Conservation (phyloP, 345 rosid genomes). For the Cardamine resedifolia region DNA sequence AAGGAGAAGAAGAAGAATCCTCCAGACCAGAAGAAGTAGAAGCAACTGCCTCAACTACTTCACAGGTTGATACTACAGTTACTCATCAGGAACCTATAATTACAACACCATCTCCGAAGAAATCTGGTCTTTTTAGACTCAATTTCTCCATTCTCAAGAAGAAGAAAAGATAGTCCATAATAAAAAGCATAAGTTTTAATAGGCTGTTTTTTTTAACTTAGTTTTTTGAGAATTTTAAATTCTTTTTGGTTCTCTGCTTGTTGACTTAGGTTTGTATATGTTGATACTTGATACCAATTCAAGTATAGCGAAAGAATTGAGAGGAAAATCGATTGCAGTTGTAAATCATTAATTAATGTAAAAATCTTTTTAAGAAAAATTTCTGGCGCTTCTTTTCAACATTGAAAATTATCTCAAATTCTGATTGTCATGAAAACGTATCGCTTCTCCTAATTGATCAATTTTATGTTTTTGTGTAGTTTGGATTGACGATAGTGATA, state of each 20-base stretch:
- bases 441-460: neutral
- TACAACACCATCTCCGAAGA: conserved; percentile 40
- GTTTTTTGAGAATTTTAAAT: neutral
- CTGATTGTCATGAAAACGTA: neutral
- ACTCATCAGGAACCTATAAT: neutral
- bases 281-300: conserved; percentile 19
- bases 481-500: neutral
- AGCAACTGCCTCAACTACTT: conserved; percentile 1
- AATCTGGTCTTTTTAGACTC: conserved; percentile 41
- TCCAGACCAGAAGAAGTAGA: conserved; percentile 33
- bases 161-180: conserved; percentile 47
- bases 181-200: neutral
- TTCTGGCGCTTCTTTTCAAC: neutral
- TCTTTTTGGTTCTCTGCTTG: conserved; percentile 6
- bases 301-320: neutral
- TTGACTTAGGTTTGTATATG: conserved; percentile 21
- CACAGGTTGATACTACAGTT: conserved; percentile 23
- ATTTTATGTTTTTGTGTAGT: neutral
- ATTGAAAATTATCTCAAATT: neutral
- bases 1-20: conserved; percentile 27
- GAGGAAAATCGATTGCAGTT: neutral
- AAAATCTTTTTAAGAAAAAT: too few relatives aligned
- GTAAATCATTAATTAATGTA: neutral
- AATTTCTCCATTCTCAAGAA: conserved; percentile 33
- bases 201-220: conserved; percentile 14